Base-by-base conservation (phyloP, 495 filamentous ascomycete species). In the Lepidopterella palustris region DNA sequence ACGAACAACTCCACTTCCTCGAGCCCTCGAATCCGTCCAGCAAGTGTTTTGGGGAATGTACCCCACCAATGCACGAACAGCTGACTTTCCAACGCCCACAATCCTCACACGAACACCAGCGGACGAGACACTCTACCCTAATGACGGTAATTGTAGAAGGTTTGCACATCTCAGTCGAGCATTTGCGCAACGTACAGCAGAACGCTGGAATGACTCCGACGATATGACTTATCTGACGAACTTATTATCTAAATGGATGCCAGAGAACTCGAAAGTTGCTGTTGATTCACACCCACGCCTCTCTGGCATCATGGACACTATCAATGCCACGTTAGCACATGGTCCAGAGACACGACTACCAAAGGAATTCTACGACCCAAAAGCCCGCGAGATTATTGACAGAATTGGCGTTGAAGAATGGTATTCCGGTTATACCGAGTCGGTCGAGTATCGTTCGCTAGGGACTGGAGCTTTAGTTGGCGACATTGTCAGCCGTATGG, bases 71-170 rank as follows among this genome's bases (percentile, higher is more conserved):
- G 76, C 86, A 4, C 80, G 88, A 45, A 80, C 81, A 2, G 75
- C 80, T 21, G 74, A 77, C 32, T 85, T 92, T 67, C 84, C 83
- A 1, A 76, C 84, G 0, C 86, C 88, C 0, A 87, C 88, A 9
- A 90, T 96, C 66, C 73, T 95, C 10, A 85, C 81, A 0, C 78
- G 90, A 10, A 78, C 83, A 4, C 80, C 84, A 0, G 78, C 80
- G 0, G 92, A 97, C 55, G 93, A 98, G 74, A 97, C 92, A 0
- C 76, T 98, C 0, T 96, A 87, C 70, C 93, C 93, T 0, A 98
- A 97, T 69, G 90, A 95, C 56, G 75, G 79, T 51, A 88, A 84
- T 70, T 98, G 93, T 72, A 81, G 85, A 35, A 81, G 93, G 10
- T 93, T 96, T 70, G 82, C 83, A 25, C 88, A 92, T 53, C 80